Evolutionary conservation across 306 rosid species (phyloP), one percentile per base, ranked within the genome.

Genomic region (Hippophae tibetana): DNA sequence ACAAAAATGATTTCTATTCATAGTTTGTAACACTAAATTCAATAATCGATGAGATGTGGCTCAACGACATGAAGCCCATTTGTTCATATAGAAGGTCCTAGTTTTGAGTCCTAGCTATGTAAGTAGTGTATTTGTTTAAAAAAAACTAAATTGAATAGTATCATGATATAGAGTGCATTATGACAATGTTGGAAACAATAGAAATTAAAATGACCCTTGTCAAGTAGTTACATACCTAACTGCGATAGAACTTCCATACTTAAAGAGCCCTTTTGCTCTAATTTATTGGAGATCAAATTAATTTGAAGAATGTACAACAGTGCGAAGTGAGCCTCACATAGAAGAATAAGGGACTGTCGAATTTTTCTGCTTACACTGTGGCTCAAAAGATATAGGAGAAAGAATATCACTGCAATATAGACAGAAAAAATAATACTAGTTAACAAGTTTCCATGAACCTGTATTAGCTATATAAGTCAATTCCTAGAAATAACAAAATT

Each of bases 271-370:
- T 86, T 78, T 57, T 52, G 74, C 83, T 80, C 90, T 82, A 93
- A 68, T 60, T 75, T 71, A 72, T 73, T 43, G 40, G 99, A 93
- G 68, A 93, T 76, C 76, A 76, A 72, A 71, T 82, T 74, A 55
- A 93, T 81, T 74, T 71, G 80, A 74, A 77, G 79, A 73, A 77
- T 69, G 79, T 93, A 93, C 65, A 93, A 58, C 58, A 88, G 75
- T 54, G 94, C 85, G 78, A 93, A 88, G 76, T 92, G 99, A 72
- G 81, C 83, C 74, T 84, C 97, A 12, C 94, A 88, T 11, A 93
- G 77, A 71, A 93, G 97, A 78, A 93, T 72, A 79, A 93, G 59
- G 63, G 89, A 76, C 69, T 85, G 90, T 54, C 99, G 85, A 42
- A 77, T 62, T 72, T 79, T 84, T 73, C 89, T 68, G 86, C 82